Evolutionary conservation across 139 green algal species (phyloP), one percentile per base, ranked within the genome.

Genomic region (Coccomyxa sp.): DNA sequence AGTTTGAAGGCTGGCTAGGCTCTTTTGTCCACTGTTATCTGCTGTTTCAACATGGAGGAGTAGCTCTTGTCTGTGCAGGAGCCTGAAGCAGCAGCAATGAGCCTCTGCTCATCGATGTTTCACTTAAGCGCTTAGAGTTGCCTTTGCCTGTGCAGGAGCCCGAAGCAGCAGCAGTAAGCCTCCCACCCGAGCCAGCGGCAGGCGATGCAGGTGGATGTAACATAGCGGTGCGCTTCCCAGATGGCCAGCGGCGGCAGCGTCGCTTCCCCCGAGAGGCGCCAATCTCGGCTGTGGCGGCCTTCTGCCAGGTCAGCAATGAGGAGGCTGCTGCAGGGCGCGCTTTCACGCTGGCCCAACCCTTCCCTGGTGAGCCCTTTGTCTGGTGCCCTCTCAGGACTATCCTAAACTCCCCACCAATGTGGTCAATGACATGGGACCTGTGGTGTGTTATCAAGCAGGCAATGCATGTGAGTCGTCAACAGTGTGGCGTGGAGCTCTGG

Each of bases 181-280:
- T 94, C 70, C 89, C 86, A 4, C 34, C 79, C 7, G 91, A 95
- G 81, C 86, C 90, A 14, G 75, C 73, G 8, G 64, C 2, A 5
- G 64, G 64, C 64, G 89, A 76, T 39, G 54, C 85, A 12, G 77
- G 76, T 36, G 68, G 75, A 35, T 88, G 88, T 74, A 78, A 86
- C 10, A 37, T 87, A 55, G 83, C 81, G 82, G 88, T 87, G 64
- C 80, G 83, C 8, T 78, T 93, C 75, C 91, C 91, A 5, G 85
- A 93, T 73, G 91, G 91, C 18, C 22, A 8, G 22, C 87, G 91
- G 18, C 29, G 73, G 34, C 84, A 88, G 75, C 91, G 92, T 10
- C 81, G 86, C 71, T 96, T 95, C 84, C 86, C 75, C 8, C 55
- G 22, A 0, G 72, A 35, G 0, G 76, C 88, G 24, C 64, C 81